phyloP scores from a whole-genome alignment of 208 protist species.

The Acanthamoeba triangularis region DNA sequence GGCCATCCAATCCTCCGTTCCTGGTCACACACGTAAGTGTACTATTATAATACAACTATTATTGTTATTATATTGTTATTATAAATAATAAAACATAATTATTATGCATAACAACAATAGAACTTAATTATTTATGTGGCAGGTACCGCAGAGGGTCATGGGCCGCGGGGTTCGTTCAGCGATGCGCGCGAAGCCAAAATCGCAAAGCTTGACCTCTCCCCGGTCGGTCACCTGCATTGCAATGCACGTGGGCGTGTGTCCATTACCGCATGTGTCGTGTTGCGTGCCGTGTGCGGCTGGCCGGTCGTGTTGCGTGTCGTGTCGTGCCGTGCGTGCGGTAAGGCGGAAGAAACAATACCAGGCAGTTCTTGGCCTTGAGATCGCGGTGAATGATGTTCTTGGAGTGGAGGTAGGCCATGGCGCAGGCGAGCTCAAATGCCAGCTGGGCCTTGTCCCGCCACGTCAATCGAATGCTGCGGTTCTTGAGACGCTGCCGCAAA shows the following conservation, averaged over 20 bases:
- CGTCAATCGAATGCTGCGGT: not conserved
- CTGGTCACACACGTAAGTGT: not conserved
- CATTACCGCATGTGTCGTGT: not conserved
- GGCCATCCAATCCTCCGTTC: conserved; percentile 66
- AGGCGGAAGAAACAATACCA: not conserved
- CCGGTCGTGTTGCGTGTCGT: not conserved
- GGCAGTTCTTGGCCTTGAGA: conserved; percentile 65
- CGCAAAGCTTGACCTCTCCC: conserved; percentile 60
- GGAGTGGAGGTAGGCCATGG: conserved; percentile 69
- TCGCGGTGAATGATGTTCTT: conserved; percentile 69
- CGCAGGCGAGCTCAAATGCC: conserved; percentile 44
- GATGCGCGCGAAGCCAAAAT: conserved; percentile 63
- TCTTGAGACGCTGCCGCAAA: conserved; percentile 37
- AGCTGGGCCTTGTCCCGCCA: conserved; percentile 56
- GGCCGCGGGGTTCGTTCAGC: conserved; percentile 44
- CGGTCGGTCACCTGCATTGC: not conserved
- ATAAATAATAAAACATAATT: too few relatives aligned
- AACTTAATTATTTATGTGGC: too few relatives aligned
- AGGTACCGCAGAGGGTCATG: conserved; percentile 60
- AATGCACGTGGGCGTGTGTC: not conserved
- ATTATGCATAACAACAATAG: too few relatives aligned
- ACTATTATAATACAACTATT: too few relatives aligned
- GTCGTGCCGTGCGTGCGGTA: too few relatives aligned
- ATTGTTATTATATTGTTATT: too few relatives aligned
- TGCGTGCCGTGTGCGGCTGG: not conserved